Conservation (phyloP, 345 rosid species). For the Citrus reticulata region DNA sequence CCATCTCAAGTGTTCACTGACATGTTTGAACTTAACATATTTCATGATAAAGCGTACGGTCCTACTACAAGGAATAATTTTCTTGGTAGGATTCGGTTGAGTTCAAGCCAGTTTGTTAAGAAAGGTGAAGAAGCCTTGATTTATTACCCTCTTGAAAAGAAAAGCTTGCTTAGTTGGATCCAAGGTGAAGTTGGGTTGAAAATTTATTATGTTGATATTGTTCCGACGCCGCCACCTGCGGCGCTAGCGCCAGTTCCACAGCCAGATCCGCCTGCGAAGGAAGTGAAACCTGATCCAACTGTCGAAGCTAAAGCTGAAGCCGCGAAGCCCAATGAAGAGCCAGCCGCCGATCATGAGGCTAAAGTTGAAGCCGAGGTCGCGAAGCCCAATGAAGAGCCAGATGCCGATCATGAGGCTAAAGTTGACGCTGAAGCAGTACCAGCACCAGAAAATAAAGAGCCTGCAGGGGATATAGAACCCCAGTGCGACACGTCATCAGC, state of each 20-base stretch:
- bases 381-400: not conserved
- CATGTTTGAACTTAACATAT: conserved; percentile 66
- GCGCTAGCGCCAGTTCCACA: conserved; percentile 21
- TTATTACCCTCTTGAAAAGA: conserved; percentile 64
- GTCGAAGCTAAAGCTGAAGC: conserved; percentile 16
- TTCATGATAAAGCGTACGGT: conserved; percentile 69
- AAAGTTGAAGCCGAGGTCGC: conserved; percentile 10
- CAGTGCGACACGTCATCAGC: conserved; percentile 6
- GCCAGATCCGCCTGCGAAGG: conserved; percentile 15
- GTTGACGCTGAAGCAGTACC: conserved; percentile 7
- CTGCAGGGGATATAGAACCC: conserved; percentile 23
- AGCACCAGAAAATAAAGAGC: conserved; percentile 18
- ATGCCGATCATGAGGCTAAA: not conserved
- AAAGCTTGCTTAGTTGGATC: conserved; percentile 50
- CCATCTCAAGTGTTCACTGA: conserved; percentile 58
- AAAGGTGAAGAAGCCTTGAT: conserved; percentile 86
- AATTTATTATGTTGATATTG: conserved; percentile 58
- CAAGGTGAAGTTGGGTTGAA: conserved; percentile 79
- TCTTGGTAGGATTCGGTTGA: conserved; percentile 65
- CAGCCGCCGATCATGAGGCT: not conserved
- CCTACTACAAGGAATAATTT: conserved; percentile 60
- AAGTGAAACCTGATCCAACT: conserved; percentile 24
- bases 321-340: not conserved
- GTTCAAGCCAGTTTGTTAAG: conserved; percentile 66
- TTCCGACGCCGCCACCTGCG: conserved; percentile 20